These are phyloP conservation scores for Agapanthus africanus DNA, from an alignment of 106 monocot species.

Conservation along the genomic window DNA sequence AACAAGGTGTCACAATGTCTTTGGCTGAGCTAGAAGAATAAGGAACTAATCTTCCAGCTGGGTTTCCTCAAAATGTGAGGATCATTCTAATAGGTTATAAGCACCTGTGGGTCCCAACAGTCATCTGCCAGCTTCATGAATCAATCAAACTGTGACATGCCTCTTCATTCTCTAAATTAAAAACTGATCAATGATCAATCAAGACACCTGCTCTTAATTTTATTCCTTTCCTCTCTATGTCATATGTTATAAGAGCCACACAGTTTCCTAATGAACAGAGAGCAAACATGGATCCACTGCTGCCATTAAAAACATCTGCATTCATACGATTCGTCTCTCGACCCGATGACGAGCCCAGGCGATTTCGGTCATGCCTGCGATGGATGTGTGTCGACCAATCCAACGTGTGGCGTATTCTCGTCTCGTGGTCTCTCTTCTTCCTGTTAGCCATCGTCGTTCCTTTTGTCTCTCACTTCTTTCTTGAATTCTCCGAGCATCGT, in stretches of 20 bases:
- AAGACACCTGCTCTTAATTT: too few relatives aligned
- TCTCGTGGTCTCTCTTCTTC: slow-evolving; percentile 71
- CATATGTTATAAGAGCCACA: too few relatives aligned
- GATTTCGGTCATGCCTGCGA: slow-evolving; percentile 52
- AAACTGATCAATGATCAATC: too few relatives aligned
- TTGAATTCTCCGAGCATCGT: slow-evolving; percentile 31
- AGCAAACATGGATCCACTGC: slow-evolving; percentile 21
- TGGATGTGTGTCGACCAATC: slow-evolving; percentile 76
- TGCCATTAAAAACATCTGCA: slow-evolving; percentile 3
- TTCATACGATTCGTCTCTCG: slow-evolving; percentile 27
- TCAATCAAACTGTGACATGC: too few relatives aligned
- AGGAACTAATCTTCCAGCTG: too few relatives aligned
- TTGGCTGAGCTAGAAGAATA: neutral
- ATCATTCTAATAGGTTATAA: too few relatives aligned
- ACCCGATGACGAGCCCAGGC: slow-evolving; percentile 56
- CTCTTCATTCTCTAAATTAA: too few relatives aligned
- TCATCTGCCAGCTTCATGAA: too few relatives aligned
- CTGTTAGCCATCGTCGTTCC: slow-evolving; percentile 46
- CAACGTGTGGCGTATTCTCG: neutral
- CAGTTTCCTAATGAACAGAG: too few relatives aligned
- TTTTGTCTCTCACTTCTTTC: slow-evolving; percentile 48
- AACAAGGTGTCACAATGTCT: neutral
- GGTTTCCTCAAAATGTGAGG: too few relatives aligned
- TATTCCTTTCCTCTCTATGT: too few relatives aligned
- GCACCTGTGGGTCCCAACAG: too few relatives aligned